Evolutionary conservation across 805 yeast genomes (phyloP).

Genomic region (Pichia paraexigua): DNA sequence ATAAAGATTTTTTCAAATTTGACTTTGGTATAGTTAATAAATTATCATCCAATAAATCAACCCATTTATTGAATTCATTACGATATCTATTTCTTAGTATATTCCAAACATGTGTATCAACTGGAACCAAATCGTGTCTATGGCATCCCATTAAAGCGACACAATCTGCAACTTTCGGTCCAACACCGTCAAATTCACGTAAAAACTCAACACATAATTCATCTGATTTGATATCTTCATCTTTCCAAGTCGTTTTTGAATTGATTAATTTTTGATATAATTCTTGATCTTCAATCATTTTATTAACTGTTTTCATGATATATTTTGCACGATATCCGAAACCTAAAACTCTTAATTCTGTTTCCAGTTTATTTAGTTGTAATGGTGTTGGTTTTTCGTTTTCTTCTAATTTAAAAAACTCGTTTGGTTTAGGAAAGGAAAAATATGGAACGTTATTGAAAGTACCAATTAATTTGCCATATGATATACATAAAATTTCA

Average conservation of each 20-base stretch:
- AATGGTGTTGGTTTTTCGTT: constrained; percentile 1
- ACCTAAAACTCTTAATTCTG: constrained; percentile 39
- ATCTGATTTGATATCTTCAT: constrained; percentile 29
- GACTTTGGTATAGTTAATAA: neutral
- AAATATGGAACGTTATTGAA: constrained; percentile 51
- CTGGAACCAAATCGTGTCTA: constrained; percentile 82
- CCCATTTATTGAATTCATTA: constrained; percentile 41
- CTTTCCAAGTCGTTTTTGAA: neutral
- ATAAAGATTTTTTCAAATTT: constrained; percentile 4
- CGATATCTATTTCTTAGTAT: constrained; percentile 77
- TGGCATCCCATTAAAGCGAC: constrained; percentile 87
- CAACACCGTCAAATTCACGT: constrained; percentile 74
- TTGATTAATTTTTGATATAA: constrained; percentile 30
- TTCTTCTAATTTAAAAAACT: constrained; percentile 25
- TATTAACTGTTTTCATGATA: constrained; percentile 66
- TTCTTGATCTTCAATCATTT: constrained; percentile 35
- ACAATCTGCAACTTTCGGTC: constrained; percentile 98
- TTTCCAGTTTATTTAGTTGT: constrained; percentile 15
- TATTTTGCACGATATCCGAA: constrained; percentile 94
- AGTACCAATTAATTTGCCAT: constrained; percentile 53
- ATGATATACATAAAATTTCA: constrained; percentile 60
- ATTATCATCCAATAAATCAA: constrained; percentile 70
- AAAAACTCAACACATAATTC: constrained; percentile 49
- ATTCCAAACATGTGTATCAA: constrained; percentile 91
- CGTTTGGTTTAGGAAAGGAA: constrained; percentile 66